phyloP scores from a whole-genome alignment of 495 filamentous ascomycete species.

The Chaetomium tenue region DNA sequence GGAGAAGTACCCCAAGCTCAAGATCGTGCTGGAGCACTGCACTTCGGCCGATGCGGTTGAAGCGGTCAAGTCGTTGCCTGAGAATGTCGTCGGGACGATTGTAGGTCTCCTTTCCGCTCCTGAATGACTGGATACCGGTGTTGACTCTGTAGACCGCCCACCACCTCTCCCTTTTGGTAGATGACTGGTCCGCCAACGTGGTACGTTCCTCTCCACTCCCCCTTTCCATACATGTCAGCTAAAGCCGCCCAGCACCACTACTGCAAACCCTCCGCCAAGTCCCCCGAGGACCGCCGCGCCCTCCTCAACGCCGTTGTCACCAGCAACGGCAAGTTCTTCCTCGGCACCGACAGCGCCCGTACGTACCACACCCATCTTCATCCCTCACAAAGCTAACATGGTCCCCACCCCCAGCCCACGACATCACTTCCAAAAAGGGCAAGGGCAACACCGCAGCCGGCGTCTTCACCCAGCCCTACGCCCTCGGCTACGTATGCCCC shows the following conservation, averaged over 20 bases:
- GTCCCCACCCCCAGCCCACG: slow-evolving; percentile 63
- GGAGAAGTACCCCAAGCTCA: slow-evolving; percentile 69
- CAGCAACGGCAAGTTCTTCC: slow-evolving; percentile 79
- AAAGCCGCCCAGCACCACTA: slow-evolving; percentile 61
- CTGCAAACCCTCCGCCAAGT: slow-evolving; percentile 83
- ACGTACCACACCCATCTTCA: slow-evolving; percentile 39
- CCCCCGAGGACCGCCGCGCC: slow-evolving; percentile 69
- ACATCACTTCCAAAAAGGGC: slow-evolving; percentile 66
- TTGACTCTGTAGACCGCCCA: slow-evolving; percentile 56
- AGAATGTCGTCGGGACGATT: slow-evolving; percentile 70
- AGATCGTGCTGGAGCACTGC: slow-evolving; percentile 80
- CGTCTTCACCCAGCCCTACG: slow-evolving; percentile 87
- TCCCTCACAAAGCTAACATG: slow-evolving; percentile 41
- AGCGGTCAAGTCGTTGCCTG: slow-evolving; percentile 70
- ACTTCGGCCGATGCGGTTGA: slow-evolving; percentile 79
- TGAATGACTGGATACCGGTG: not conserved
- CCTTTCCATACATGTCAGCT: not conserved
- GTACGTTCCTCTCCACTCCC: slow-evolving; percentile 15
- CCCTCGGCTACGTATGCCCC: slow-evolving; percentile 57
- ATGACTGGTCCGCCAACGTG: slow-evolving; percentile 68
- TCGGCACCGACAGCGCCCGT: slow-evolving; percentile 42
- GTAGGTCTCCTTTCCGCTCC: slow-evolving; percentile 17
- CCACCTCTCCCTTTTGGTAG: slow-evolving; percentile 74
- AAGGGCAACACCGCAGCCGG: slow-evolving; percentile 71
- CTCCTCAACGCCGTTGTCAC: slow-evolving; percentile 65